Evolutionary conservation across 345 rosid species (phyloP), one percentile per base, ranked within the genome.

Genomic region (Geranium rotundifolium): DNA sequence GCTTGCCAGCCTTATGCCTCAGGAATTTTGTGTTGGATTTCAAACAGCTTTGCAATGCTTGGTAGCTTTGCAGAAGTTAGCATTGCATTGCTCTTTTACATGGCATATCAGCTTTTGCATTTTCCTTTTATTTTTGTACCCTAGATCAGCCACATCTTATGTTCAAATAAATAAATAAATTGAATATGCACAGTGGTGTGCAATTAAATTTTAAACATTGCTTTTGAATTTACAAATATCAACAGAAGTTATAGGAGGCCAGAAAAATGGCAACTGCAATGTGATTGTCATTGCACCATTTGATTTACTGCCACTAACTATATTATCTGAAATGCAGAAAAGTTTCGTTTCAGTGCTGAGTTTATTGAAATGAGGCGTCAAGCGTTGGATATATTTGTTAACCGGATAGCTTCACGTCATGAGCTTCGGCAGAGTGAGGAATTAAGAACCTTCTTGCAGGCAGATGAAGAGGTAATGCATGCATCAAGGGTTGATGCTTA

Each of bases 331-430:
- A 46, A 60, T 80, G 82, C 95, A 93, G 99, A 93, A 69, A 93
- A 93, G 63, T 90, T 93, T 60, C 91, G 97, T 17, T 93, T 88
- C 71, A 90, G 97, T 82, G 92, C 96, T 63, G 99, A 93, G 60
- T 93, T 93, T 75, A 93, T 93, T 64, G 99, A 93, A 74, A 81
- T 86, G 92, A 88, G 99, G 79, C 89, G 95, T 62, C 95, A 80
- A 72, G 97, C 85, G 12, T 65, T 93, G 79, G 95, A 93, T 74
- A 49, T 81, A 66, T 93, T 93, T 80, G 85, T 90, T 54, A 90
- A 90, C 73, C 84, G 97, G 67, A 86, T 93, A 67, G 95, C 99
- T 62, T 83, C 83, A 5, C 97, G 90, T 64, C 77, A 75, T 18
- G 95, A 86, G 80, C 92, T 93, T 76, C 91, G 77, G 71, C 95